phyloP scores from a whole-genome alignment of 192 early-diverging fungal genomes.

The Gryganskiella cystojenkinii region DNA sequence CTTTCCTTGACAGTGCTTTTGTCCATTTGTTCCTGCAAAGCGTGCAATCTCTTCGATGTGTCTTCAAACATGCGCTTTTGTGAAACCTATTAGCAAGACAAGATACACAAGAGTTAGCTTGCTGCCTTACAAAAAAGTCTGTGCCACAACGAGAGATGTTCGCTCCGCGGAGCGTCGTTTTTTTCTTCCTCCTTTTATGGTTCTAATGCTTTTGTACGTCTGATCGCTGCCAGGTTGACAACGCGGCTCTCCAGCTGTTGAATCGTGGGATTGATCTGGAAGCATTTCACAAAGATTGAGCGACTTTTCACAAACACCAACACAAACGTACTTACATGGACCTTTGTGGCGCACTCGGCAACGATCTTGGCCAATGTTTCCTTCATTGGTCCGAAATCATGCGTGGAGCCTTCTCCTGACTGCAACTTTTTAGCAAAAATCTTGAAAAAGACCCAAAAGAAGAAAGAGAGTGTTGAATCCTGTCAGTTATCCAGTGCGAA shows the following conservation, averaged over 20 bases:
- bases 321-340: conserved; percentile 40
- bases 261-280: too few relatives aligned
- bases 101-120: too few relatives aligned
- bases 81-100: conserved; percentile 19
- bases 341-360: conserved; percentile 34
- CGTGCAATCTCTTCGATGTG: conserved; percentile 45
- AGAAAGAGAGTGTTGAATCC: neutral
- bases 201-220: too few relatives aligned
- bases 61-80: conserved; percentile 57
- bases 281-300: too few relatives aligned
- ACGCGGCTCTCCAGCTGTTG: too few relatives aligned
- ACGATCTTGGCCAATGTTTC: conserved; percentile 29
- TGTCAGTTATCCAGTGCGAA: too few relatives aligned
- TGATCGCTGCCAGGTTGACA: too few relatives aligned
- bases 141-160: too few relatives aligned
- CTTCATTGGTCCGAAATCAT: conserved; percentile 42
- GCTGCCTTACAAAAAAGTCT: neutral
- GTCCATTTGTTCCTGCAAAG: conserved; percentile 49
- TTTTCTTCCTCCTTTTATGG: too few relatives aligned
- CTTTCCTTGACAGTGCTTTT: conserved; percentile 43
- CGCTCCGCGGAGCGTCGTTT: too few relatives aligned
- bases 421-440: conserved; percentile 39
- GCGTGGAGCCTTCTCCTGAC: conserved; percentile 9
- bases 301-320: too few relatives aligned
- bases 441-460: conserved; percentile 5